These are phyloP conservation scores for Aurinia saxatilis DNA, from an alignment of 345 rosid genomes.

Conservation along the genomic window DNA sequence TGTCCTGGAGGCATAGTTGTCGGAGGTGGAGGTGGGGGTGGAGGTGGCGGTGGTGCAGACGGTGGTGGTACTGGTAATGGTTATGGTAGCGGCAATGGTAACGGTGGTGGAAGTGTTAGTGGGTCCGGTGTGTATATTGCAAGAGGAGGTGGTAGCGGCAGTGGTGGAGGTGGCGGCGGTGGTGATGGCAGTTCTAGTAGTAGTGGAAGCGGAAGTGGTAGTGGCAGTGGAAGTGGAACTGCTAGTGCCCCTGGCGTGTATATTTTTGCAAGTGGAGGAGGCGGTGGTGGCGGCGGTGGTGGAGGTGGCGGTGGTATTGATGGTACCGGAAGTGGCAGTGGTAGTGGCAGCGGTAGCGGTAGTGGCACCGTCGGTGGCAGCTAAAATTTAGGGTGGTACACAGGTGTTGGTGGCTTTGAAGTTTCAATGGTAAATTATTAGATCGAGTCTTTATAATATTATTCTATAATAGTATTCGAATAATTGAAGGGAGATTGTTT, in stretches of 20 bases:
- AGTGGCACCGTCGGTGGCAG: not conserved
- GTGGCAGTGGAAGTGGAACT: not conserved
- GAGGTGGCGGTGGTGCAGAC: not conserved
- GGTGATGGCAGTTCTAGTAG: not conserved
- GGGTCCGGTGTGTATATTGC: not conserved
- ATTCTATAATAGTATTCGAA: no score
- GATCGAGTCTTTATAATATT: no score
- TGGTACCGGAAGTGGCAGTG: not conserved
- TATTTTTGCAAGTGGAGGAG: not conserved
- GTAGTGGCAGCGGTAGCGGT: not conserved
- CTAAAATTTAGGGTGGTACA: not conserved
- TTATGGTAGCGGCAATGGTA: not conserved
- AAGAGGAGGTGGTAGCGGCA: not conserved
- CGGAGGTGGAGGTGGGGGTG: conserved; percentile 15
- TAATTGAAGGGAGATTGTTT: no score
- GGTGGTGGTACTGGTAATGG: not conserved
- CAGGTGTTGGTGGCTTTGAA: not conserved
- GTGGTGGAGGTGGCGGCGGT: not conserved
- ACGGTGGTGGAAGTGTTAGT: not conserved
- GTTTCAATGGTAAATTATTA: no score
- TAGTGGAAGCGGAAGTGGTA: not conserved
- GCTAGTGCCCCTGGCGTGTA: not conserved
- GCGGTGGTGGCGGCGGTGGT: not conserved
- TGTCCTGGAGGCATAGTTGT: not conserved
- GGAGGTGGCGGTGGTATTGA: not conserved